Evolutionary conservation across 2,329 filamentous ascomycete species (phyloP).

Genomic region (Fusarium decemcellulare): DNA sequence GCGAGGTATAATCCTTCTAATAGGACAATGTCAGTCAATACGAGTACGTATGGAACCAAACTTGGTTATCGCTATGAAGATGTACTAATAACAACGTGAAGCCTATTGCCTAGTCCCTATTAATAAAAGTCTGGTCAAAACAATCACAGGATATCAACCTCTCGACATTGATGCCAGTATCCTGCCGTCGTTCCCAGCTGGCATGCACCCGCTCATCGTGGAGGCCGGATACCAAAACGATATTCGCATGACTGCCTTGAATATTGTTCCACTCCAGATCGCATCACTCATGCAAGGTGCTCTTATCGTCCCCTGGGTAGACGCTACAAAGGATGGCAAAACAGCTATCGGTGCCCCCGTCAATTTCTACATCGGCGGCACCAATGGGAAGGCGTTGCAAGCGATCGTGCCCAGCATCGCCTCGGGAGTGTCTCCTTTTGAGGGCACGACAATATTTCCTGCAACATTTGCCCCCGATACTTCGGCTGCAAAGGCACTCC

Average conservation of each 20-base stretch:
- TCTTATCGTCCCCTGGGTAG: constrained; percentile 18
- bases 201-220: constrained; percentile 19
- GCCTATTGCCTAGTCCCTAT: constrained; percentile 24
- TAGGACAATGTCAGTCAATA: constrained; percentile 23
- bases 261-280: constrained; percentile 8
- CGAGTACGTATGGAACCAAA: constrained; percentile 1
- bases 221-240: constrained; percentile 16
- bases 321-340: constrained; percentile 15
- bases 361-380: constrained; percentile 20
- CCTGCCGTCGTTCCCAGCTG: constrained; percentile 19
- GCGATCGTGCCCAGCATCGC: constrained; percentile 17
- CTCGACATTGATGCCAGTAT: background rate
- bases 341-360: constrained; percentile 4
- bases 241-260: constrained; percentile 25
- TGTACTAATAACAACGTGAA: background rate
- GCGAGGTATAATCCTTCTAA: constrained; percentile 28
- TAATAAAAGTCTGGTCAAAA: constrained; percentile 7
- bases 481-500: background rate
- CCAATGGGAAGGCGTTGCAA: background rate
- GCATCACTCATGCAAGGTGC: constrained; percentile 17
- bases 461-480: constrained; percentile 12
- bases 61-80: fast-evolving
- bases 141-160: constrained; percentile 16
- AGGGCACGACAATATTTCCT: constrained; percentile 17
- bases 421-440: constrained; percentile 11